Evolutionary conservation across 2,329 filamentous ascomycete species (phyloP).

Genomic region (Monosporascus sp.): DNA sequence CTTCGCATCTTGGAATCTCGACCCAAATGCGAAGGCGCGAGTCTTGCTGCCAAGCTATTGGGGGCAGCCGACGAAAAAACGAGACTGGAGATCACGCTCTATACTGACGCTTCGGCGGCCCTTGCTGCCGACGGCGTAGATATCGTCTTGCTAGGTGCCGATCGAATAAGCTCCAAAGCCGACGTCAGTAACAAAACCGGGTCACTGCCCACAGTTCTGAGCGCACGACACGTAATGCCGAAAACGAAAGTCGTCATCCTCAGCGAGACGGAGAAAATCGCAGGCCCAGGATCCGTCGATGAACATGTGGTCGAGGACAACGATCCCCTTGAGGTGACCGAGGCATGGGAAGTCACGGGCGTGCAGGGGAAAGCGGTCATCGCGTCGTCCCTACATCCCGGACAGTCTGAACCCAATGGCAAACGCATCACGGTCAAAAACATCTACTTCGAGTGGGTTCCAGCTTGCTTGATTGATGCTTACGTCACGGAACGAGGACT

Average conservation of each 20-base stretch:
- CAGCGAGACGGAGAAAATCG: constrained; percentile 58
- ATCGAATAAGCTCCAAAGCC: constrained; percentile 52
- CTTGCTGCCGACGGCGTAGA: constrained; percentile 48
- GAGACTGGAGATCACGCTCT: constrained; percentile 38
- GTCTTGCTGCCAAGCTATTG: constrained; percentile 41
- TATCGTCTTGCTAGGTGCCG: constrained; percentile 58
- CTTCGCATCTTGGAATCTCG: constrained; percentile 62
- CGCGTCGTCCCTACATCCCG: constrained; percentile 5
- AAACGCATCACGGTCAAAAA: constrained; percentile 36
- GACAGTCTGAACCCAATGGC: neutral
- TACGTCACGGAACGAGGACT: constrained; percentile 52
- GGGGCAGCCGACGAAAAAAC: constrained; percentile 7
- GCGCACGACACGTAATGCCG: constrained; percentile 44
- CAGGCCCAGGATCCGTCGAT: constrained; percentile 36
- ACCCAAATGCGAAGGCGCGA: constrained; percentile 60
- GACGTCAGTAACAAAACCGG: constrained; percentile 64
- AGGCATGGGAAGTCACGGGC: constrained; percentile 36
- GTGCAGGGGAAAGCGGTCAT: constrained; percentile 16
- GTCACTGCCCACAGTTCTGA: constrained; percentile 53
- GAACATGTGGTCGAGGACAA: constrained; percentile 46
- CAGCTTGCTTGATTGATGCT: constrained; percentile 41
- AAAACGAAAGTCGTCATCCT: constrained; percentile 47
- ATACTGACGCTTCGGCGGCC: constrained; percentile 56
- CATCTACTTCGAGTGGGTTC: constrained; percentile 59
- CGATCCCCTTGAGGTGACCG: constrained; percentile 43